phyloP scores from a whole-genome alignment of 768 basidiomycete species.

The Chlorophyllum brunneum region DNA sequence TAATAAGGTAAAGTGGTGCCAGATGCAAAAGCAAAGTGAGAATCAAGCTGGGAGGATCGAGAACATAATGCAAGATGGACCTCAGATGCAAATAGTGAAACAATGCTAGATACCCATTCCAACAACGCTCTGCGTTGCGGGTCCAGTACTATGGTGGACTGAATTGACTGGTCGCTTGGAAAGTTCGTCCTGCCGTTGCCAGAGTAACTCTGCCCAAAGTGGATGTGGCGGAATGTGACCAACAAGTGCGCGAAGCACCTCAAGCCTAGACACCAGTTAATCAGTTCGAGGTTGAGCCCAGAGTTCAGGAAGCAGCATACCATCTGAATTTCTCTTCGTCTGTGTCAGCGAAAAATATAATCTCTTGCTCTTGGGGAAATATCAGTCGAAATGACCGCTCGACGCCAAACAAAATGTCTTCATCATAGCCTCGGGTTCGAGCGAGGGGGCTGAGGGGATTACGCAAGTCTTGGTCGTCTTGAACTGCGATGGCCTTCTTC shows the following conservation, averaged over 20 bases:
- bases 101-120: no score
- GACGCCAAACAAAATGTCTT: slow-evolving; percentile 63
- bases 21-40: slow-evolving; percentile 1
- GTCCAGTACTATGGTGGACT: not conserved
- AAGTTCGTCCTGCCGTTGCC: slow-evolving; percentile 71
- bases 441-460: slow-evolving; percentile 40
- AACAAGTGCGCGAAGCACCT: slow-evolving; percentile 78
- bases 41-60: not conserved
- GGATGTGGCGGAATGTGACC: slow-evolving; percentile 91
- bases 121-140: not conserved
- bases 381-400: slow-evolving; percentile 83
- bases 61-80: not conserved
- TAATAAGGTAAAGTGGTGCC: slow-evolving; percentile 6
- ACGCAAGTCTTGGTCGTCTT: slow-evolving; percentile 67
- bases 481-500: slow-evolving; percentile 72
- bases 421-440: slow-evolving; percentile 36
- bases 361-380: slow-evolving; percentile 75
- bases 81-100: not conserved
- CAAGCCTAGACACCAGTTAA: slow-evolving; percentile 53
- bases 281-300: not conserved
- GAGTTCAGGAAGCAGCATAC: slow-evolving; percentile 40
- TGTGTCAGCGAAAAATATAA: slow-evolving; percentile 88
- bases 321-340: slow-evolving; percentile 86
- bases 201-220: slow-evolving; percentile 88
- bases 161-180: slow-evolving; percentile 23